Base-by-base conservation (phyloP, 169 alveolate species). In the Plasmodium gaboni region DNA sequence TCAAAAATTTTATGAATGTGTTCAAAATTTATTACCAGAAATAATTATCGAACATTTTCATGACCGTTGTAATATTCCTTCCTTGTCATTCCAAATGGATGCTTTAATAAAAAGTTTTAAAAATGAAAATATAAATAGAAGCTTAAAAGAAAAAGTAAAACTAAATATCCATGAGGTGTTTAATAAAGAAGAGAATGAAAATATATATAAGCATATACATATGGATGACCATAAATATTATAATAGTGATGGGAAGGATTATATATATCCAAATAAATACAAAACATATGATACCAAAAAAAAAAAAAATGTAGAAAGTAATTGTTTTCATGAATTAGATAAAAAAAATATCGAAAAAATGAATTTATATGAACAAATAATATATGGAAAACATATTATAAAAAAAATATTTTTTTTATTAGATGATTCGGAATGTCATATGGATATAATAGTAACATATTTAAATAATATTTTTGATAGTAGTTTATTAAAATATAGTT, bases 21-120 rank as follows among this genome's bases (percentile, higher is more conserved):
- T 83, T 57, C 91, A 83, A 4, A 61, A 59, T 70, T 83, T 83
- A 2, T 42, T 83, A 42, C 91, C 91, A 13, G 91, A 83, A 69
- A 83, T 83, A 53, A 44, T 44, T 8, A 12, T 83, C n/a, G 83
- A 70, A 48, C 69, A 83, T 13, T 53, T 70, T 8, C 19, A 63
- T 3, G 65, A 69, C 15, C 61, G 22, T 15, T 28, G 51, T 10
- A 9, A 72, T 17, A 28, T 17, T n/a, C 17, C 61, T 2, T 42
- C 4, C 4, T 55, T 17, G 4, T 53, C 6, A 17, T 15, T 15
- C 12, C 55, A 73, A 28, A n/a, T n/a, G 38, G 42, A 59, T 13
- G 17, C 26, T n/a, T 67, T 67, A 67, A 28, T 32, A 32, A 22
- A 32, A 13, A 28, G 24, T 22, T 32, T 32, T 13, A 28, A 28